phyloP scores from a whole-genome alignment of 352 stramenopile genomes.

The Phytophthora uliginosa region DNA sequence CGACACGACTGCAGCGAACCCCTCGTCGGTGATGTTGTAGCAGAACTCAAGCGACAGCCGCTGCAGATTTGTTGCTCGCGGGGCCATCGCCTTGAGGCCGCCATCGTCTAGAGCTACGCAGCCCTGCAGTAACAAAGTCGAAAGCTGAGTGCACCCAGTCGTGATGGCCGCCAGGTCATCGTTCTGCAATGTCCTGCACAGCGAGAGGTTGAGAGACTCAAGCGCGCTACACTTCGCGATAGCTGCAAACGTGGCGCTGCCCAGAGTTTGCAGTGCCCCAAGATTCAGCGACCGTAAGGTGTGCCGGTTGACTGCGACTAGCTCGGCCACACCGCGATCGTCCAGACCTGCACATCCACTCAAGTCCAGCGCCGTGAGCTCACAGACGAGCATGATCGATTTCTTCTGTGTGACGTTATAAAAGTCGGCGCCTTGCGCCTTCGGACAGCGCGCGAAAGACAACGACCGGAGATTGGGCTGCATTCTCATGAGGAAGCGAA shows the following conservation, averaged over 20 bases:
- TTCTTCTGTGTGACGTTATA: slow-evolving; percentile 32
- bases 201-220: slow-evolving; percentile 71
- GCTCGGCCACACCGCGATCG: slow-evolving; percentile 49
- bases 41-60: slow-evolving; percentile 91
- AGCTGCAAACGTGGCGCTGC: slow-evolving; percentile 61
- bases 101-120: slow-evolving; percentile 79
- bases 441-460: slow-evolving; percentile 77
- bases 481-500: slow-evolving; percentile 66
- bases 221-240: slow-evolving; percentile 68
- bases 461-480: slow-evolving; percentile 57
- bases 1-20: slow-evolving; percentile 57
- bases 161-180: slow-evolving; percentile 58
- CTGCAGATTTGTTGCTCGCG: slow-evolving; percentile 47
- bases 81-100: slow-evolving; percentile 52
- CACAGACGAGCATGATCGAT: slow-evolving; percentile 21
- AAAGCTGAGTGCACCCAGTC: slow-evolving; percentile 48
- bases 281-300: slow-evolving; percentile 69
- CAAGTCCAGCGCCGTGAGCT: slow-evolving; percentile 54
- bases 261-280: slow-evolving; percentile 66
- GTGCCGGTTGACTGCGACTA: slow-evolving; percentile 64
- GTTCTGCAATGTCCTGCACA: slow-evolving; percentile 81
- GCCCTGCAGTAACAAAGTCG: slow-evolving; percentile 63
- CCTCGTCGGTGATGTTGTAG: slow-evolving; percentile 85
- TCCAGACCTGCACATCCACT: slow-evolving; percentile 62
- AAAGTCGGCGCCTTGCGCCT: slow-evolving; percentile 63